phyloP scores from a whole-genome alignment of 106 monocot genomes.

The Allium cepa region DNA sequence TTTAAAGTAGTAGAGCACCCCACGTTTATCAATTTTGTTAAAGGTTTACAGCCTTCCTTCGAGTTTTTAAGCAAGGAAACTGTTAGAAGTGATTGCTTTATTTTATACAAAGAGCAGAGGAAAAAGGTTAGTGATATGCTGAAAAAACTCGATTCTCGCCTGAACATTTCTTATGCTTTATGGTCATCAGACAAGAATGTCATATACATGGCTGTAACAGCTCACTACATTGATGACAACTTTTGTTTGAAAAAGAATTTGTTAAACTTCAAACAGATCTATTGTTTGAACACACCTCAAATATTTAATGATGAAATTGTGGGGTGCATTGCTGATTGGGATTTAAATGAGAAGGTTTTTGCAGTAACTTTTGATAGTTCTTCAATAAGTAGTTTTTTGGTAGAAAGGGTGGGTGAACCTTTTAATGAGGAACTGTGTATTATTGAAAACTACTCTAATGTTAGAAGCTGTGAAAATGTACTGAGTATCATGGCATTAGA shows the following conservation, averaged over 20 bases:
- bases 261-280: constrained; percentile 12
- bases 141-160: constrained; percentile 4
- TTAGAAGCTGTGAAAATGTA: constrained; percentile 12
- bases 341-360: constrained; percentile 3
- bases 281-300: constrained; percentile 3
- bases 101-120: constrained; percentile 11
- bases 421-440: not conserved
- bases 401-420: not conserved
- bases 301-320: constrained; percentile 9
- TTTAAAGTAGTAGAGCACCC: constrained; percentile 4
- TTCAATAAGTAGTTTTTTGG: not conserved
- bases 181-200: constrained; percentile 7
- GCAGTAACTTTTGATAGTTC: constrained; percentile 5
- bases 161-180: constrained; percentile 18
- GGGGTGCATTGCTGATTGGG: constrained; percentile 9
- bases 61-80: not conserved
- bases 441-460: constrained; percentile 10
- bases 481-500: constrained; percentile 16
- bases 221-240: constrained; percentile 13
- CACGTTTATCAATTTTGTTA: constrained; percentile 1
- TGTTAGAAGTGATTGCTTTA: constrained; percentile 12
- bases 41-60: constrained; percentile 4
- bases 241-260: constrained; percentile 14
- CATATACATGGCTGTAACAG: constrained; percentile 7
- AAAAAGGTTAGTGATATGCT: constrained; percentile 4